These are phyloP conservation scores for Aphanomyces cochlioides DNA, from an alignment of 352 stramenopile species.

Conservation along the genomic window DNA sequence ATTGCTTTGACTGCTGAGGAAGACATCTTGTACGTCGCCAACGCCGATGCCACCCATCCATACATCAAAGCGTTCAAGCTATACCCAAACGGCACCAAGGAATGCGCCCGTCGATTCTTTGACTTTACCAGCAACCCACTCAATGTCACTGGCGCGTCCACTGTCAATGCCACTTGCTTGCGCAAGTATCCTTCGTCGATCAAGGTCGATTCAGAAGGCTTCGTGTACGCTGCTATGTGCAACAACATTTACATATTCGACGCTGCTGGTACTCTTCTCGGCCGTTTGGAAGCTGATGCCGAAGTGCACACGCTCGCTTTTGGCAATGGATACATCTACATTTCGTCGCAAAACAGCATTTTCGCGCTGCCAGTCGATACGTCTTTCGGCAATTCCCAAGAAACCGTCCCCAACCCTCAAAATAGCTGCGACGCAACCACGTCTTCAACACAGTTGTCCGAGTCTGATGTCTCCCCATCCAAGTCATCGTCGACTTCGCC, in stretches of 20 bases:
- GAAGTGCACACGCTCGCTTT: conserved; percentile 56
- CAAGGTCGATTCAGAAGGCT: conserved; percentile 67
- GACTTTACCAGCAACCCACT: conserved; percentile 69
- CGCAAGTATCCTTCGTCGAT: conserved; percentile 54
- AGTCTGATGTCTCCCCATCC: neutral
- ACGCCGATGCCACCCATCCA: conserved; percentile 70
- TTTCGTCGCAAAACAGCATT: conserved; percentile 62
- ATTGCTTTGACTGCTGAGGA: conserved; percentile 71
- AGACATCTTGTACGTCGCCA: conserved; percentile 76
- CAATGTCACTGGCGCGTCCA: conserved; percentile 35
- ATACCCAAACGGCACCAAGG: conserved; percentile 47
- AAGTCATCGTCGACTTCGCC: neutral
- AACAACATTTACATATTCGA: conserved; percentile 75
- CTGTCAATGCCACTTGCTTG: neutral
- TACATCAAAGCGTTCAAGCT: conserved; percentile 74
- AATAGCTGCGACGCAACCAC: neutral
- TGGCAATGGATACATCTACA: conserved; percentile 68
- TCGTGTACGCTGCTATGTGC: conserved; percentile 70
- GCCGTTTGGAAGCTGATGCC: conserved; percentile 52
- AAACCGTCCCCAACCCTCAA: neutral
- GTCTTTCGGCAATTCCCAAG: conserved; percentile 9
- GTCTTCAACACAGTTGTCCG: neutral
- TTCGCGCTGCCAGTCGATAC: conserved; percentile 56
- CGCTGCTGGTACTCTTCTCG: conserved; percentile 47
- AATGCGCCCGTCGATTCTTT: conserved; percentile 60